Conservation (phyloP, 2,329 filamentous ascomycete species). For the Scytalidium lignicola region DNA sequence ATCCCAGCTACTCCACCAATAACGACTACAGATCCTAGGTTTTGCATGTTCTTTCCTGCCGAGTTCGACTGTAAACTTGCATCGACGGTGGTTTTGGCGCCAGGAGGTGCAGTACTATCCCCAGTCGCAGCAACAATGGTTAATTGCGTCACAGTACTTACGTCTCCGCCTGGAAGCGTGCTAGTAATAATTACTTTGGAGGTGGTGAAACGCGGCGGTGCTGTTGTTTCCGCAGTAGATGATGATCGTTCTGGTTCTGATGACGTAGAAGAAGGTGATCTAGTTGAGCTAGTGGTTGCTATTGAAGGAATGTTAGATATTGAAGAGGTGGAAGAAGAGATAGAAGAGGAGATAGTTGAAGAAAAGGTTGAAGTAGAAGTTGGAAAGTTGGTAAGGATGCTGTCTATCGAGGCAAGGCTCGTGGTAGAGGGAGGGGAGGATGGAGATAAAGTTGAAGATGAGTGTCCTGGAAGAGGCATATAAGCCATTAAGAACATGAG, state of each 20-base stretch:
- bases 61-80: constrained; percentile 21
- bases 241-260: neutral
- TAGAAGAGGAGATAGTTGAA: constrained; percentile 4
- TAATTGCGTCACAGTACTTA: constrained; percentile 17
- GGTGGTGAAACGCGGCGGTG: constrained; percentile 10
- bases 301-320: neutral
- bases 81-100: constrained; percentile 8
- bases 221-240: neutral
- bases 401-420: neutral
- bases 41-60: constrained; percentile 8
- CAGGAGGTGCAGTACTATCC: constrained; percentile 7
- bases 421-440: constrained; percentile 3
- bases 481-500: neutral
- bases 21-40: constrained; percentile 10
- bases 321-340: constrained; percentile 6
- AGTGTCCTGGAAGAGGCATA: constrained; percentile 8
- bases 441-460: constrained; percentile 5
- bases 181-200: constrained; percentile 21
- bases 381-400: constrained; percentile 9
- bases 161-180: constrained; percentile 18
- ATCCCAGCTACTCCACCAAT: constrained; percentile 19
- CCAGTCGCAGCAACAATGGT: constrained; percentile 21
- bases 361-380: constrained; percentile 6
- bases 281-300: constrained; percentile 4
- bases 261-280: neutral